A percentile compares a stretch with the other conserved stretches of the same genome.
phyloP scores from a whole-genome alignment of 441 rosid species.

The Populus tomentosa region DNA sequence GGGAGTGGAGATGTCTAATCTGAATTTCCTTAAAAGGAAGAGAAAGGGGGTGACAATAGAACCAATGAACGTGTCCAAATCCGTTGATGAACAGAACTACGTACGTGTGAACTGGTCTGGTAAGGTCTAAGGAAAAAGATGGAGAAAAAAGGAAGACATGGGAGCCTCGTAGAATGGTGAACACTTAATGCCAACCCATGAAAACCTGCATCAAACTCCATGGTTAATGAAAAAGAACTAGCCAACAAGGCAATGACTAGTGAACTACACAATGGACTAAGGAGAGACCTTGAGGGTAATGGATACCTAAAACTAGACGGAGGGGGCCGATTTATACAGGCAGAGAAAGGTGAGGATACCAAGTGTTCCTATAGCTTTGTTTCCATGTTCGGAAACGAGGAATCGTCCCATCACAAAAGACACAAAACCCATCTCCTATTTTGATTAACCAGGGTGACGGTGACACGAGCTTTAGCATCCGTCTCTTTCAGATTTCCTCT shows the following conservation, averaged over 20 bases:
- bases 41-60: slow-evolving; percentile 17
- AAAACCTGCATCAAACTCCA: neutral
- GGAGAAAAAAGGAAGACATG: neutral
- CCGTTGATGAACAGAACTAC: slow-evolving; percentile 27
- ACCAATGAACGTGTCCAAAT: slow-evolving; percentile 35
- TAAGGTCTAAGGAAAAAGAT: neutral
- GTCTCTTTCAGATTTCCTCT: slow-evolving; percentile 64
- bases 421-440: neutral
- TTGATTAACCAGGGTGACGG: slow-evolving; percentile 7
- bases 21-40: slow-evolving; percentile 27
- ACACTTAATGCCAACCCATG: neutral
- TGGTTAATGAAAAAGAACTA: neutral
- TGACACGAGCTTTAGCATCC: slow-evolving; percentile 39
- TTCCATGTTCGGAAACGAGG: slow-evolving; percentile 43
- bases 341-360: slow-evolving; percentile 57
- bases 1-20: slow-evolving; percentile 24
- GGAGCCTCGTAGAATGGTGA: neutral
- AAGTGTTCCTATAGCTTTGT: slow-evolving; percentile 42
- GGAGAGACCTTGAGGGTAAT: slow-evolving; percentile 9
- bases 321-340: slow-evolving; percentile 59
- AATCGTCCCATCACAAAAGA: slow-evolving; percentile 56
- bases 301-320: slow-evolving; percentile 20
- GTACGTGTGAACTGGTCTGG: neutral
- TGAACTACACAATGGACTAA: neutral
- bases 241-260: neutral